Evolutionary conservation across 305 asterid species (phyloP).

Genomic region (Fraxinus ornus): DNA sequence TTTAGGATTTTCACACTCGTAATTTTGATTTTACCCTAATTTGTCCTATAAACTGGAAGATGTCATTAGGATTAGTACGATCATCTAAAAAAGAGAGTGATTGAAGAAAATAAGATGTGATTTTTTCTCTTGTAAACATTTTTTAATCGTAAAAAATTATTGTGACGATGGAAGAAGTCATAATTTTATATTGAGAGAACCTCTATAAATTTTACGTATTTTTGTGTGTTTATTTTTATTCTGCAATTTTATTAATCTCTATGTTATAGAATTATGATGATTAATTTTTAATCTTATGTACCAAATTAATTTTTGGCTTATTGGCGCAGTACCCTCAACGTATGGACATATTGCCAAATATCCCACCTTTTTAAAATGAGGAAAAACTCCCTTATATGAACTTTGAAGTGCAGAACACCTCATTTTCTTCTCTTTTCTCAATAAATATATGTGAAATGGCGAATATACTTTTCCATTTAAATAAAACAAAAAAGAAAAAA

Average conservation of each 20-base stretch:
- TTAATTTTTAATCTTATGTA: too few relatives aligned
- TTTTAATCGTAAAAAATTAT: too few relatives aligned
- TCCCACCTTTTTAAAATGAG: not conserved
- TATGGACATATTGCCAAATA: not conserved
- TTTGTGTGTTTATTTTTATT: not conserved
- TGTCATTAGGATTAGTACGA: not conserved
- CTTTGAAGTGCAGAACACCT: not conserved
- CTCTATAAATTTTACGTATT: too few relatives aligned
- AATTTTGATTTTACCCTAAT: not conserved
- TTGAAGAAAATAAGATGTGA: too few relatives aligned
- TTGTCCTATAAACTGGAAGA: not conserved
- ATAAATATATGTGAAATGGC: too few relatives aligned
- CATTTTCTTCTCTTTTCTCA: not conserved
- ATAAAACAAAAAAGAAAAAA: too few relatives aligned
- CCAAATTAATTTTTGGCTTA: too few relatives aligned
- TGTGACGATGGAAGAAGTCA: not conserved
- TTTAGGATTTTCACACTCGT: not conserved
- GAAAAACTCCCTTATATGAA: not conserved
- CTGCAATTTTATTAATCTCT: too few relatives aligned
- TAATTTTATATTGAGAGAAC: not conserved
- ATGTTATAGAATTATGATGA: not conserved
- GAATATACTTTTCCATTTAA: not conserved
- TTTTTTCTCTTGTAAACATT: not conserved
- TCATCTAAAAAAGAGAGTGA: not conserved
- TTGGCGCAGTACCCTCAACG: too few relatives aligned